These are phyloP conservation scores for Jatropha podagrica DNA, from an alignment of 441 rosid species.

Conservation along the genomic window DNA sequence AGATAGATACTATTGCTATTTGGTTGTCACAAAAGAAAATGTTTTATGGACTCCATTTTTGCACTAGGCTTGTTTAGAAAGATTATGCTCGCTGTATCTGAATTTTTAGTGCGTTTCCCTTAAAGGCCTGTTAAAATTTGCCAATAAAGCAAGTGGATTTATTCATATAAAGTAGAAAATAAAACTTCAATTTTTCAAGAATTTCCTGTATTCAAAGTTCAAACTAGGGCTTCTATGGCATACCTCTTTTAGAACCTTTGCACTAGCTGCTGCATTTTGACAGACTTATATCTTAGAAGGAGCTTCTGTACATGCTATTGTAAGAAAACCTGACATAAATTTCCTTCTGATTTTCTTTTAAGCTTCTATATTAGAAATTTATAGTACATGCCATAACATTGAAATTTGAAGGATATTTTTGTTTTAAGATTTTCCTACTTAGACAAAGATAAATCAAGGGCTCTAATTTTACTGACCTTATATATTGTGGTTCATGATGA, in stretches of 20 bases:
- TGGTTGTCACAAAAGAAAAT: not conserved
- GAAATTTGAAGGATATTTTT: not conserved
- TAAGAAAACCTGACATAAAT: too few relatives aligned
- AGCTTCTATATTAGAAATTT: not conserved
- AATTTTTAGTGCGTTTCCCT: too few relatives aligned
- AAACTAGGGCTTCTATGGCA: too few relatives aligned
- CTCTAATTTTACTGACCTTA: not conserved
- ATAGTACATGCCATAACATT: not conserved
- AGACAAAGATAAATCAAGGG: not conserved
- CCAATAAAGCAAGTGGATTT: too few relatives aligned
- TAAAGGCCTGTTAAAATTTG: too few relatives aligned
- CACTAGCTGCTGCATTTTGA: not conserved
- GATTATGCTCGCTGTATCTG: too few relatives aligned
- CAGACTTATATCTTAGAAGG: not conserved
- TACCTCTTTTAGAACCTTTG: too few relatives aligned
- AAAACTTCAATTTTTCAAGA: not conserved
- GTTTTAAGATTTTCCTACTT: not conserved
- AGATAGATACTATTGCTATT: not conserved
- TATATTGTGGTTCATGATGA: not conserved
- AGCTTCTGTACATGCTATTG: not conserved
- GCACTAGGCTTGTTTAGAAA: too few relatives aligned
- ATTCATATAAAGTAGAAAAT: too few relatives aligned
- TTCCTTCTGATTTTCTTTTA: slow-evolving; percentile 6
- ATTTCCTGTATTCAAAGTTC: too few relatives aligned
- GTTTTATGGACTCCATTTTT: not conserved